Evolutionary conservation across 116 monocot genomes (phyloP), one percentile per base, ranked within the genome.

Genomic region (Iris pallida): DNA sequence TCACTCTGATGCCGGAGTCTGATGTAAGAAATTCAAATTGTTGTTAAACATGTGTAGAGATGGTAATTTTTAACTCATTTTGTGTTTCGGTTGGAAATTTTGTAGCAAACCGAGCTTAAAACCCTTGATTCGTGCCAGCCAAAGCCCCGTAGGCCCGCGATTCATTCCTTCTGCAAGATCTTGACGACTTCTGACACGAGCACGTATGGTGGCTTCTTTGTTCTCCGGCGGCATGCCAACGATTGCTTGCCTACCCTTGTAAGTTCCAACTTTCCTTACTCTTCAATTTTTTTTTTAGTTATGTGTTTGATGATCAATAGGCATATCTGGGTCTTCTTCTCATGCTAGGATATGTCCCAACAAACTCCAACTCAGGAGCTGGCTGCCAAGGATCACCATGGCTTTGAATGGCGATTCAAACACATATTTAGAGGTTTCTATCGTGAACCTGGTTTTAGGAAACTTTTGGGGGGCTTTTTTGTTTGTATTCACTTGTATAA

Each of bases 1-100:
- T 92, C 16, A 88, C 83, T 4, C 65, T 92, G 53, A 83, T 79
- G 16, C 92, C 92, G 4, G 92, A 92, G 45, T 44, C 76, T 6
- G 81, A 85, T 69, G 92, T 92, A 71, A 92, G 82, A 47, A 17
- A 43, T 48, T 16, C 42, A 66, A 30, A 30, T 45, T 53, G 18
- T 60, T 55, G 55, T 57, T 9, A 47, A 6, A 30, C n/a, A 43
- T 11, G 45, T n/a, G 8, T 59, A 46, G 42, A 4, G 7, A 15
- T 40, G 44, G 16, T 58, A 13, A 30, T 1, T 13, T 5, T 56
- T 52, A 7, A 14, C 40, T 9, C 7, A 5, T 47, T 10, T 42
- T 57, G 11, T 66, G n/a, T 57, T 71, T 65, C 68, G 20, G 4
- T 40, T 41, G 47, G 10, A 8, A 42, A 61, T 66, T 42, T 53